Evolutionary conservation across 768 basidiomycete species (phyloP).

Genomic region (Inosperma sp.): DNA sequence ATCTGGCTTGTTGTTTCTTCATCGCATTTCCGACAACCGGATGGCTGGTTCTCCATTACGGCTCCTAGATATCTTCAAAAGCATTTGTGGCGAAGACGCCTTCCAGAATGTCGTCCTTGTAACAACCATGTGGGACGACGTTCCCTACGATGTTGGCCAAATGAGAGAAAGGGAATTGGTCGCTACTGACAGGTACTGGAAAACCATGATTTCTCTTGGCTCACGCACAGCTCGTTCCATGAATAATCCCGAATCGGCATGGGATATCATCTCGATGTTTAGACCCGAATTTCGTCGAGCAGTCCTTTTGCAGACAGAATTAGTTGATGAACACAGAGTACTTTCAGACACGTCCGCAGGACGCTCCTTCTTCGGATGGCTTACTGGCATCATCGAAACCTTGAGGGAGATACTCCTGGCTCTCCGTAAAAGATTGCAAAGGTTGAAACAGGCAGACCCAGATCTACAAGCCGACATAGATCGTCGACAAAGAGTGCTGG

Average conservation of each 20-base stretch:
- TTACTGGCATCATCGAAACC: too few species aligned
- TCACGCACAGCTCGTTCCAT: background rate
- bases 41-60: constrained; percentile 11
- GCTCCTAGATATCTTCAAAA: constrained; percentile 13
- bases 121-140: constrained; percentile 17
- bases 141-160: background rate
- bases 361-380: constrained; percentile 2
- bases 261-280: background rate
- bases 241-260: constrained; percentile 1
- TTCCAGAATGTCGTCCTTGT: constrained; percentile 14
- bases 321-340: constrained; percentile 2
- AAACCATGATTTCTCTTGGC: background rate
- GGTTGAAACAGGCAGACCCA: too few species aligned
- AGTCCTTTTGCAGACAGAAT: constrained; percentile 8
- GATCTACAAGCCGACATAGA: too few species aligned
- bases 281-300: background rate
- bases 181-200: background rate
- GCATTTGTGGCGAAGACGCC: constrained; percentile 15
- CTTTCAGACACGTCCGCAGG: constrained; percentile 8
- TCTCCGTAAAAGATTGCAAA: too few species aligned
- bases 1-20: constrained; percentile 15
- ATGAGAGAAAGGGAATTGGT: background rate
- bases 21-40: constrained; percentile 13
- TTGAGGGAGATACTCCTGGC: too few species aligned
- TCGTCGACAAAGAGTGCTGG: too few species aligned